Conservation (phyloP, 768 basidiomycete species). For the Fomitopsis serialis region DNA sequence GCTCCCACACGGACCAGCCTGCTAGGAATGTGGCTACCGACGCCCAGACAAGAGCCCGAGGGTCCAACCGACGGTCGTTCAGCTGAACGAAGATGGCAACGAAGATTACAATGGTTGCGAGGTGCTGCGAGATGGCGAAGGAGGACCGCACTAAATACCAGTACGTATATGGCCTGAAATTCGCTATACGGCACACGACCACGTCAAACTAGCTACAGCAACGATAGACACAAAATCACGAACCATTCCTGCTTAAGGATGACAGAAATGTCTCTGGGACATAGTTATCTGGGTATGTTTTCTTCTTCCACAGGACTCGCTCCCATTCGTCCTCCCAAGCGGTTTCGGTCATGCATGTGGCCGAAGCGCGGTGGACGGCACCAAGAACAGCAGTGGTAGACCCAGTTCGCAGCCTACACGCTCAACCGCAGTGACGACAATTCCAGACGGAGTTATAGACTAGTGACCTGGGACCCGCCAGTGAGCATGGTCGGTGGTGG, state of each 20-base stretch:
- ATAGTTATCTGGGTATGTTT: conserved; percentile 80
- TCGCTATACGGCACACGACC: conserved; percentile 41
- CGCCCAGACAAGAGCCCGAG: conserved; percentile 61
- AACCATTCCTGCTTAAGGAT: conserved; percentile 75
- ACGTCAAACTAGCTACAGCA: background rate
- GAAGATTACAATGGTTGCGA: conserved; percentile 78
- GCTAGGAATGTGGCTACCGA: conserved; percentile 54
- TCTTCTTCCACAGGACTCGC: conserved; percentile 74
- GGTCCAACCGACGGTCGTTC: conserved; percentile 57
- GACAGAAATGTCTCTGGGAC: conserved; percentile 76
- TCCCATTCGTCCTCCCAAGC: conserved; percentile 60
- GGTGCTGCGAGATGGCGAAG: conserved; percentile 79
- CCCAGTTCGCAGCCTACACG: background rate
- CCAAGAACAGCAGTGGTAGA: background rate
- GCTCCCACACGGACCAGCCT: conserved; percentile 62
- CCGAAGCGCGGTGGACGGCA: background rate
- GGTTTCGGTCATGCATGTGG: conserved; percentile 22
- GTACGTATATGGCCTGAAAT: conserved; percentile 76
- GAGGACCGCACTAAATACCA: conserved; percentile 65
- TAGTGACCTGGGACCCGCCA: too few relatives aligned
- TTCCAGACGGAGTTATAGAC: too few relatives aligned
- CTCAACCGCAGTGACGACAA: background rate
- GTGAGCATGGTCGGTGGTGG: too few relatives aligned
- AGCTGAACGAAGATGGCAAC: conserved; percentile 74
- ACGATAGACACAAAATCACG: conserved; percentile 22